Conservation (phyloP, 176 grass and related monocot genomes). For the Oryza rufipogon region DNA sequence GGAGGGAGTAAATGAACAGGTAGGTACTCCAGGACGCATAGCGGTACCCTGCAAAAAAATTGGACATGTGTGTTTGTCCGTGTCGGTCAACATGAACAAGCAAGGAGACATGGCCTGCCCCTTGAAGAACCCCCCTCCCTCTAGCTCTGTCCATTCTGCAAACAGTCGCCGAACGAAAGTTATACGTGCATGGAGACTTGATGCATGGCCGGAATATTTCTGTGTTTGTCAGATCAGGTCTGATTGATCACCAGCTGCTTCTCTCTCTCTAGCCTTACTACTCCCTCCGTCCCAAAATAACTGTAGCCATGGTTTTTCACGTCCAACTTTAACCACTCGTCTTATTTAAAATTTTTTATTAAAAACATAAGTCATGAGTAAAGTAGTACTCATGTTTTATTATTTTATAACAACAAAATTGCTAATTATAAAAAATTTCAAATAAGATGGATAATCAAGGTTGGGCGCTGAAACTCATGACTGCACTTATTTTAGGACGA, state of each 20-base stretch:
- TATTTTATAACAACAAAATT: too few species aligned
- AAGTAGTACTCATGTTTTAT: too few species aligned
- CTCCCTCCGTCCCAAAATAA: too few species aligned
- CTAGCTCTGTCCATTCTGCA: slow-evolving; percentile 36
- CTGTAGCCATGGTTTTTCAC: too few species aligned
- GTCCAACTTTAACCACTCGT: too few species aligned
- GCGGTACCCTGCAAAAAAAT: slow-evolving; percentile 29
- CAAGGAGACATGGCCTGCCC: slow-evolving; percentile 19
- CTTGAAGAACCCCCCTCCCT: not conserved
- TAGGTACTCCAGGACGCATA: not conserved
- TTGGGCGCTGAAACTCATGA: too few species aligned
- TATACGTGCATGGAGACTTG: slow-evolving; percentile 14
- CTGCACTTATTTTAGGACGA: too few species aligned
- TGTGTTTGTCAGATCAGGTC: slow-evolving; percentile 31
- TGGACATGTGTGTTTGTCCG: slow-evolving; percentile 39
- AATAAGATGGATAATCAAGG: too few species aligned
- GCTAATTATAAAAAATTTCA: too few species aligned
- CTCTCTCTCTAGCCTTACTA: not conserved
- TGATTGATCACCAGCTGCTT: not conserved
- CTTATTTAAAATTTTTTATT: too few species aligned
- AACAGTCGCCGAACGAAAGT: slow-evolving; percentile 22
- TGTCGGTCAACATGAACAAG: slow-evolving; percentile 45
- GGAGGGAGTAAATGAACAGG: not conserved
- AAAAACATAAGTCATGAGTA: too few species aligned
- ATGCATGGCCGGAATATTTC: slow-evolving; percentile 50